These are phyloP conservation scores for Imleria badia DNA, from an alignment of 768 basidiomycete species.

Conservation along the genomic window DNA sequence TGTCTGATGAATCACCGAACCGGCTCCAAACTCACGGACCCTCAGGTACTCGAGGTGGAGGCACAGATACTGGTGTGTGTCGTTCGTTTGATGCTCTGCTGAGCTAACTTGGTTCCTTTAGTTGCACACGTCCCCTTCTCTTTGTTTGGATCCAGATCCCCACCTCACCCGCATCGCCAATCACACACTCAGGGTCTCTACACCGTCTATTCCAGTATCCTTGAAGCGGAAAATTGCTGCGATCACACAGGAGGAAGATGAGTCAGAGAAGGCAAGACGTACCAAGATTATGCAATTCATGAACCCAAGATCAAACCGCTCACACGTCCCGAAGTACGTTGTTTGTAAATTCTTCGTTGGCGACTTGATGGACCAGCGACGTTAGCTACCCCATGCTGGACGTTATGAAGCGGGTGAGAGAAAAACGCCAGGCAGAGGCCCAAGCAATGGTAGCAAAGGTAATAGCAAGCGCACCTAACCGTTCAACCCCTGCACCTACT, in stretches of 20 bases:
- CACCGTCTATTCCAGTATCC: constrained; percentile 68
- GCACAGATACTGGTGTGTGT: constrained; percentile 64
- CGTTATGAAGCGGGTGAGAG: constrained; percentile 35
- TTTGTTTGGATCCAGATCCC: constrained; percentile 80
- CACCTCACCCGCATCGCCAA: constrained; percentile 77
- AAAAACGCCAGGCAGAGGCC: constrained; percentile 27
- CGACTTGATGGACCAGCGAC: constrained; percentile 1
- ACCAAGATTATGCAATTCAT: constrained; percentile 78
- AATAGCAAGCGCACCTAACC: constrained; percentile 32
- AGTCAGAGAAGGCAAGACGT: constrained; percentile 68
- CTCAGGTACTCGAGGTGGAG: constrained; percentile 71
- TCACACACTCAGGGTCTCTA: constrained; percentile 67
- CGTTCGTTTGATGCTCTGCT: not conserved
- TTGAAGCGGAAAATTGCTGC: constrained; percentile 75
- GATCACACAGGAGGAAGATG: constrained; percentile 73
- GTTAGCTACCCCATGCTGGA: constrained; percentile 62
- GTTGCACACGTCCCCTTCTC: constrained; percentile 72
- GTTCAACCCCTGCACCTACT: constrained; percentile 28
- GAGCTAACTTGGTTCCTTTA: constrained; percentile 30
- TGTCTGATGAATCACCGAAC: constrained; percentile 63
- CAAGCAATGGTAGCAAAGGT: constrained; percentile 24
- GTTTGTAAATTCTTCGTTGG: not conserved
- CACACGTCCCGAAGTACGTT: constrained; percentile 50
- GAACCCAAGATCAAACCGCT: constrained; percentile 55
- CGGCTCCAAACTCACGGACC: constrained; percentile 65